Evolutionary conservation across 371 early-diverging fungal genomes (phyloP).

Genomic region (Antonospora locustae): DNA sequence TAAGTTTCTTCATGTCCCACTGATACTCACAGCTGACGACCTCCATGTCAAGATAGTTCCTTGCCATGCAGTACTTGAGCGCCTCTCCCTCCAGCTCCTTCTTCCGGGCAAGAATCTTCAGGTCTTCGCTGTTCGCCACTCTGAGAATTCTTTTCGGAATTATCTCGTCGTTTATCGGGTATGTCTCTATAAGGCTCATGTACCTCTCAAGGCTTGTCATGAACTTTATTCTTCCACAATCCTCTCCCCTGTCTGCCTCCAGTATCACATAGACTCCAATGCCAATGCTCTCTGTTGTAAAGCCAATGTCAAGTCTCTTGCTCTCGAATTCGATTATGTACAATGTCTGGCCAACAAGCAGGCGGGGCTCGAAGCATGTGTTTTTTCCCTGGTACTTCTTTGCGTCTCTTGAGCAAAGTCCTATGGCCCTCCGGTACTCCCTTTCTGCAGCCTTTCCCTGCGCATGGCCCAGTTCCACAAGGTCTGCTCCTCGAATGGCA

Average conservation of each 20-base stretch:
- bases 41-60: slow-evolving; percentile 44
- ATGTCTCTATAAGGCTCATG: slow-evolving; percentile 30
- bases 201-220: slow-evolving; percentile 30
- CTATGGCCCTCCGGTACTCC: too few species aligned
- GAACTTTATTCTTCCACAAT: slow-evolving; percentile 46
- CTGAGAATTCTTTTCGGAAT: slow-evolving; percentile 49
- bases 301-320: slow-evolving; percentile 41
- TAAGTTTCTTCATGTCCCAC: slow-evolving; percentile 55
- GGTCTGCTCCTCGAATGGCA: too few species aligned
- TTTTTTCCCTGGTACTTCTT: too few species aligned
- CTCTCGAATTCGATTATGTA: slow-evolving; percentile 53
- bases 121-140: slow-evolving; percentile 43
- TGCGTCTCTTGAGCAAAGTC: too few species aligned
- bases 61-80: slow-evolving; percentile 34
- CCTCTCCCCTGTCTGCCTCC: slow-evolving; percentile 55
- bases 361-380: too few species aligned
- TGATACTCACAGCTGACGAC: slow-evolving; percentile 54
- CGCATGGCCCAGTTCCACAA: too few species aligned
- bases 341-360: too few species aligned
- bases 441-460: too few species aligned
- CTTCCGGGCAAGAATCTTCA: slow-evolving; percentile 38
- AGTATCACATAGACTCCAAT: slow-evolving; percentile 50
- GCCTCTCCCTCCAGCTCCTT: slow-evolving; percentile 43
- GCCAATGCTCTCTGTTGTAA: slow-evolving; percentile 21
- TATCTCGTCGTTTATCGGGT: slow-evolving; percentile 30